Conservation (phyloP, 2,329 filamentous ascomycete genomes). For the Aspergillus caelatus region DNA sequence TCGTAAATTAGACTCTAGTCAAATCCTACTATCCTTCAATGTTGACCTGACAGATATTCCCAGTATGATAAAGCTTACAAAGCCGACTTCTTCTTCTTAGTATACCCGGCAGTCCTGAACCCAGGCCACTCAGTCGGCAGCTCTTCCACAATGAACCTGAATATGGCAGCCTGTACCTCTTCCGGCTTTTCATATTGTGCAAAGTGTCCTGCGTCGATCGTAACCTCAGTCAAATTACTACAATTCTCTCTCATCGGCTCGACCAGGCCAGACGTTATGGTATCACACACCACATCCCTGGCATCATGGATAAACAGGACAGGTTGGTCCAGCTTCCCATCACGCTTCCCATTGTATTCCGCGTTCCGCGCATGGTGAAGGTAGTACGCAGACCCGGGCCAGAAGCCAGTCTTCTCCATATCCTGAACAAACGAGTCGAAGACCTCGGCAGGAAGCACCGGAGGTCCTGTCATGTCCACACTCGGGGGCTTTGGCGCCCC, state of each 20-base stretch:
- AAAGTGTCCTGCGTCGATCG: conserved; percentile 9
- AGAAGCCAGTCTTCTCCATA: conserved; percentile 46
- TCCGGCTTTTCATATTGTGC: conserved; percentile 9
- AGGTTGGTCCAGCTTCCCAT: conserved; percentile 38
- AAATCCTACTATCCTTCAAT: neutral
- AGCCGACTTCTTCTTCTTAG: neutral
- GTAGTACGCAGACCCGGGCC: conserved; percentile 45
- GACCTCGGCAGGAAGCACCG: neutral
- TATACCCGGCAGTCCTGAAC: conserved; percentile 6
- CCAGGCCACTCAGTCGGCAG: conserved; percentile 8
- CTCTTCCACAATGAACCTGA: conserved; percentile 8
- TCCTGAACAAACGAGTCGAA: conserved; percentile 27
- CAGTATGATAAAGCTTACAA: neutral
- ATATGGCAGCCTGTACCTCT: conserved; percentile 8
- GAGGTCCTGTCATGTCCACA: conserved; percentile 3
- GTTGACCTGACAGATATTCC: neutral
- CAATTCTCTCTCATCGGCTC: conserved; percentile 8
- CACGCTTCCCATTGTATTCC: conserved; percentile 41
- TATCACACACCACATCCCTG: conserved; percentile 9
- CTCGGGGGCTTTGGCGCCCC: neutral
- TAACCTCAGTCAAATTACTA: conserved; percentile 10
- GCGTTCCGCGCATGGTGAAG: conserved; percentile 48
- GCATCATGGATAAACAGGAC: conserved; percentile 11
- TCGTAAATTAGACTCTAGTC: neutral
- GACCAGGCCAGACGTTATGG: conserved; percentile 4